Evolutionary conservation across 2,329 filamentous ascomycete genomes (phyloP).

Genomic region (Ophiostoma triangulosporum): DNA sequence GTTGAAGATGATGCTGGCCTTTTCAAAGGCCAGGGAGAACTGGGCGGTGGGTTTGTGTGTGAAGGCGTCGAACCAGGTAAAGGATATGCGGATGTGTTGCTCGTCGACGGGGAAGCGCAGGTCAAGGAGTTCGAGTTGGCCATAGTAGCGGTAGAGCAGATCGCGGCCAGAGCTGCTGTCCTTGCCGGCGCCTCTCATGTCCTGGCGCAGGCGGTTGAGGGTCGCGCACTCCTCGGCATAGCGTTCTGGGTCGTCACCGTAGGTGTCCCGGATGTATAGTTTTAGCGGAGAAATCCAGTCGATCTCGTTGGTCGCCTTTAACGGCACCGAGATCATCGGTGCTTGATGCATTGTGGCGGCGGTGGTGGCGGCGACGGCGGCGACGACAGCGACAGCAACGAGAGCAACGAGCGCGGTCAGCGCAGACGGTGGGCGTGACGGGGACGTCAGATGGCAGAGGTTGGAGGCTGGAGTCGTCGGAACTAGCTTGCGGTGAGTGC

Average conservation of each 20-base stretch:
- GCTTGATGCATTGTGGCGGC: conserved; percentile 55
- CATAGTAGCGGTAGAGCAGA: conserved; percentile 92
- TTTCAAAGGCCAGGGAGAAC: conserved; percentile 93
- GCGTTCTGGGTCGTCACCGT: conserved; percentile 91
- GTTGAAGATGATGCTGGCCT: conserved; percentile 98
- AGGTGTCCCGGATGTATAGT: conserved; percentile 80
- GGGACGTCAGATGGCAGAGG: background rate
- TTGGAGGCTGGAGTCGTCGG: background rate
- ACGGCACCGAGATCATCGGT: conserved; percentile 88
- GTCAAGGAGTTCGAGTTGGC: conserved; percentile 88
- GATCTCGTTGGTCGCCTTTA: conserved; percentile 93
- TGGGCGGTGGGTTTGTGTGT: conserved; percentile 96
- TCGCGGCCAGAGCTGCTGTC: conserved; percentile 91
- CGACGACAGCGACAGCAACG: background rate
- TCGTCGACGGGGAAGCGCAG: conserved; percentile 94
- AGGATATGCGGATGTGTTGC: conserved; percentile 97
- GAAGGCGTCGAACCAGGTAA: conserved; percentile 99
- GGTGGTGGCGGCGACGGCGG: background rate
- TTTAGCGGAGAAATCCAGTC: conserved; percentile 94
- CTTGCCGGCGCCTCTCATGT: conserved; percentile 94
- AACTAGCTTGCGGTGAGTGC: background rate
- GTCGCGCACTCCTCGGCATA: conserved; percentile 93
- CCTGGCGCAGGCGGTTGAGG: conserved; percentile 87
- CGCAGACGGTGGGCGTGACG: background rate
- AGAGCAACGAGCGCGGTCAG: background rate